Base-by-base conservation (phyloP, 2,329 filamentous ascomycete genomes). In the Biscogniauxia mediterranea region DNA sequence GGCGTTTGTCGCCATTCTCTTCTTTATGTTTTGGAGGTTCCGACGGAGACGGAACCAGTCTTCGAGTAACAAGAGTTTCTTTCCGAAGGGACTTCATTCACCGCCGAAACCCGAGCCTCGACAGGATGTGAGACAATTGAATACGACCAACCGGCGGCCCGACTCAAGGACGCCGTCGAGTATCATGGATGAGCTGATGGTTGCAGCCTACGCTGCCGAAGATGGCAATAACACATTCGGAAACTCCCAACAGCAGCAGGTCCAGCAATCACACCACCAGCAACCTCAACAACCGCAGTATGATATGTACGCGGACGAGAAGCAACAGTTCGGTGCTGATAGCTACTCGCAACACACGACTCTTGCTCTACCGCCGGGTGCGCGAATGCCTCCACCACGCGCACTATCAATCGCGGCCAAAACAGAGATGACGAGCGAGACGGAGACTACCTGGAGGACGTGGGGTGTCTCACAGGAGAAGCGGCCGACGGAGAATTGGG, bases 171-270 rank as follows among this genome's bases (percentile, higher is more conserved):
- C 62, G 15, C 52, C 57, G 15, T 64, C 64, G 7, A 61, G 42
- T 15, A 66, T 62, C 11, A 68, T 68, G 64, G 66, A 68, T 32
- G 61, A 68, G 51, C 59, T 66, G 26, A 66, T 68, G 56, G 60
- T 58, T 7, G 66, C 66, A 2, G 64, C 66, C 25, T 68, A 68
- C 42, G 64, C 66, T 15, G 38, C 61, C 19, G 66, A 68, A 21
- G 61, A 65, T 52, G 64, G 64, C 32, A 17, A 50, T 5, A 46
- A 52, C 49, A 28, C 23, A 52, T 46, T 53, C 26, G 19, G 50
- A 21, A 32, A 38, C 28, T 17, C 49, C 17, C 56, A 21, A 19
- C 23, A 52, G 56, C 50, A 57, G 26, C 25, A 52, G 25, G 6
- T 13, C 17, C 42, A 19, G 25, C 42, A 49, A 19, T 28, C 25